phyloP scores from a whole-genome alignment of 176 grass and related monocot genomes.

The Musa acuminata region DNA sequence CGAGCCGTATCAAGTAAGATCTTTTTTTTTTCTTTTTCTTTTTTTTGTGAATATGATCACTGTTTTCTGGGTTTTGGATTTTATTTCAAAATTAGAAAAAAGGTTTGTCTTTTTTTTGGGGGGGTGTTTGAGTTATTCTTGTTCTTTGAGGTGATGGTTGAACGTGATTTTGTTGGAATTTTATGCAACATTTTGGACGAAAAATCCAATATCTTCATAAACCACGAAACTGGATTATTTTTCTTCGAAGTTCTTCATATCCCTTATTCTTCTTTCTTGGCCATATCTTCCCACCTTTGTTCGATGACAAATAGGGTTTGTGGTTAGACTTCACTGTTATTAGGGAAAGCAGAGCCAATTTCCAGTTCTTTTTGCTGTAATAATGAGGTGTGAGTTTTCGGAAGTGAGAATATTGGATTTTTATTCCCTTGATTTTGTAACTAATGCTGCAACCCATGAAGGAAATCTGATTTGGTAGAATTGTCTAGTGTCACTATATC shows the following conservation, averaged over 20 bases:
- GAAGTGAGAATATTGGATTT: no score
- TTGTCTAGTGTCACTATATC: no score
- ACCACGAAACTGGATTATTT: not conserved
- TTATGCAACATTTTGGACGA: not conserved
- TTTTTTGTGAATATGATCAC: not conserved
- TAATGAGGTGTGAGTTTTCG: no score
- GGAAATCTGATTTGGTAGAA: not conserved
- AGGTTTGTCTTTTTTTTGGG: not conserved
- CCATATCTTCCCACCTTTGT: no score
- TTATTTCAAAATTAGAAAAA: no score
- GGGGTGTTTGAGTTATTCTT: not conserved
- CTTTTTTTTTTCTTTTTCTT: not conserved
- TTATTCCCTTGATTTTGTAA: not conserved
- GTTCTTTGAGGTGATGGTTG: not conserved
- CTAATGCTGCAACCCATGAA: not conserved
- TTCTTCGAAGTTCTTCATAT: not conserved
- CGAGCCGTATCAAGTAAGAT: constrained; percentile 64
- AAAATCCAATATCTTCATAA: not conserved
- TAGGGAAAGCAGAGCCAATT: no score
- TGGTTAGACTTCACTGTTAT: no score
- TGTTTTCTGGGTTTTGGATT: not conserved
- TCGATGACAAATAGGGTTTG: no score
- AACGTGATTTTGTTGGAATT: not conserved
- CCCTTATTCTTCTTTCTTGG: no score
- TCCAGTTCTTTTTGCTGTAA: no score